These are phyloP conservation scores for Nannizzia gypsea DNA, from an alignment of 2,329 filamentous ascomycete species.

Conservation along the genomic window DNA sequence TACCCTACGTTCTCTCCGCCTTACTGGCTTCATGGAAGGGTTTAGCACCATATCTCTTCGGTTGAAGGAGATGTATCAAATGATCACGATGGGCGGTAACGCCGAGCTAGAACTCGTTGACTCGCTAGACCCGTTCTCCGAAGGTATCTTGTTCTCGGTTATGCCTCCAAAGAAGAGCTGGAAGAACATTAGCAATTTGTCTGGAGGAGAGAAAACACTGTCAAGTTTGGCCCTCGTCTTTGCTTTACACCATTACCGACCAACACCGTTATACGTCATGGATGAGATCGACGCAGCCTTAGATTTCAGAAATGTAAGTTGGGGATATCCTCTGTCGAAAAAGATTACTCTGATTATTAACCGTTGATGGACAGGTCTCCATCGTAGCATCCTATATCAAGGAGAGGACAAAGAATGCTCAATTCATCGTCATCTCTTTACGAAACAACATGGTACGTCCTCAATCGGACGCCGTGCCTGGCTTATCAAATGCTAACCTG, in stretches of 20 bases:
- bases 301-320: conserved; percentile 90
- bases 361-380: conserved; percentile 52
- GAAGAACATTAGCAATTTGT: conserved; percentile 97
- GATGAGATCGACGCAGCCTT: conserved; percentile 97
- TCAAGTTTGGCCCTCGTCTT: conserved; percentile 93
- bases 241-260: conserved; percentile 94
- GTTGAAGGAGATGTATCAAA: conserved; percentile 99
- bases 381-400: conserved; percentile 99
- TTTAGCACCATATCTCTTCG: conserved; percentile 88
- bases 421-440: conserved; percentile 96
- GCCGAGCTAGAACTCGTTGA: conserved; percentile 95
- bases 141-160: conserved; percentile 92
- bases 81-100: conserved; percentile 99
- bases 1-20: conserved; percentile 73
- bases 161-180: conserved; percentile 99
- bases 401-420: conserved; percentile 96
- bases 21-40: conserved; percentile 97
- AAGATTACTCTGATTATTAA: conserved; percentile 6
- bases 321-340: background rate
- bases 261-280: conserved; percentile 97
- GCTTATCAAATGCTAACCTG: background rate
- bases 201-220: conserved; percentile 93
- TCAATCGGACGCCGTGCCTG: background rate
- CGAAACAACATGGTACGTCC: conserved; percentile 76
- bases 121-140: conserved; percentile 88